These are phyloP conservation scores for Pisolithus thermaeus DNA, from an alignment of 1,284 basidiomycete genomes.

Conservation along the genomic window DNA sequence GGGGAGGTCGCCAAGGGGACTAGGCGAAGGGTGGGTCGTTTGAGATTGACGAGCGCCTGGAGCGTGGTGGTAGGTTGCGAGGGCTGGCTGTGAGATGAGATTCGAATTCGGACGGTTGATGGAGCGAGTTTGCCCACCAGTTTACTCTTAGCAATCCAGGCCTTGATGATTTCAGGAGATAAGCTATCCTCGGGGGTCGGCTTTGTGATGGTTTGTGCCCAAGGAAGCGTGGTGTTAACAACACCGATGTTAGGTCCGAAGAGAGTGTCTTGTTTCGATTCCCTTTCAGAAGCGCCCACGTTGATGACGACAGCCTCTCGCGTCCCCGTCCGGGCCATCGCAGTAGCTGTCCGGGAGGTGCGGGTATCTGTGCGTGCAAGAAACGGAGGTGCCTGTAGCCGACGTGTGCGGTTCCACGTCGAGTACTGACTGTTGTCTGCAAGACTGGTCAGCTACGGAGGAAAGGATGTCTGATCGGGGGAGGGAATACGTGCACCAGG, in stretches of 20 bases:
- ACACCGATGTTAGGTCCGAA: slow-evolving; percentile 66
- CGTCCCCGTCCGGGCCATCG: slow-evolving; percentile 35
- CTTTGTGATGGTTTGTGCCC: slow-evolving; percentile 35
- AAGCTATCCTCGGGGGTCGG: slow-evolving; percentile 23
- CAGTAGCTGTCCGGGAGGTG: slow-evolving; percentile 39
- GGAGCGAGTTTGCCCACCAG: slow-evolving; percentile 46
- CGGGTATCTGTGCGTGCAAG: slow-evolving; percentile 45
- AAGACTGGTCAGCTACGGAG: slow-evolving; percentile 4
- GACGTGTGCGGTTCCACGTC: slow-evolving; percentile 49
- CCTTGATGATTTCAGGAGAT: slow-evolving; percentile 48
- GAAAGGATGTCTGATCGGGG: background rate
- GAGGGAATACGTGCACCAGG: slow-evolving; percentile 28
- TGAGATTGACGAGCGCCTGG: slow-evolving; percentile 87
- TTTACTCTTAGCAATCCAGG: slow-evolving; percentile 82
- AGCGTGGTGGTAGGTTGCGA: slow-evolving; percentile 83
- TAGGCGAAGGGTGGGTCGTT: slow-evolving; percentile 72
- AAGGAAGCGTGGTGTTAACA: slow-evolving; percentile 37
- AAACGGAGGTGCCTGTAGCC: slow-evolving; percentile 43
- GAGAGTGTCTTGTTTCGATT: slow-evolving; percentile 52
- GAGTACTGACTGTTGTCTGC: slow-evolving; percentile 47
- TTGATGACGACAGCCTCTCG: slow-evolving; percentile 33
- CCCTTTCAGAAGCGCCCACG: slow-evolving; percentile 28
- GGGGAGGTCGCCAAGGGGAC: slow-evolving; percentile 55
- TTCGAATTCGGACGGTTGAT: slow-evolving; percentile 1
- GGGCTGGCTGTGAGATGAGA: slow-evolving; percentile 35